Percentiles rank a stretch among this genome's conserved stretches.
Conservation (phyloP, 345 rosid species). For the Cardamine resedifolia region DNA sequence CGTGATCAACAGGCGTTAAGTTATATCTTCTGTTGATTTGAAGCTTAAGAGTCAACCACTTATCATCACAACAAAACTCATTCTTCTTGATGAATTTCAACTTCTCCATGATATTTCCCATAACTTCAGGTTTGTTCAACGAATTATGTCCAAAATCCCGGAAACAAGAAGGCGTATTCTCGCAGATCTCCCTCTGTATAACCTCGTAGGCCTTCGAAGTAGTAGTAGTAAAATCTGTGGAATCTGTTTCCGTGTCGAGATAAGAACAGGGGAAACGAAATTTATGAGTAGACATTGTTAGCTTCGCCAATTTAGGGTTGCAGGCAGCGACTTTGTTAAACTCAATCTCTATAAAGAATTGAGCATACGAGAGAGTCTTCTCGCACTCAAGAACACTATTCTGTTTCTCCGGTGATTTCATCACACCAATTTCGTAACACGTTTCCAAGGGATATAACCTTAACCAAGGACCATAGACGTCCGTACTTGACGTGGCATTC, state of each 20-base stretch:
- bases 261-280: slow-evolving; percentile 29
- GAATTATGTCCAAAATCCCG: not conserved
- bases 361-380: slow-evolving; percentile 20
- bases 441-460: not conserved
- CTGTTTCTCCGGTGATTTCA: not conserved
- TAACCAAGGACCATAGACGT: slow-evolving; percentile 30
- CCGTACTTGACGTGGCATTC: slow-evolving; percentile 18
- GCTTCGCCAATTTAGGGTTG: not conserved
- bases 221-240: not conserved
- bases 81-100: not conserved
- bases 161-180: not conserved
- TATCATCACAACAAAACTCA: slow-evolving; percentile 2
- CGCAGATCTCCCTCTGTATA: not conserved
- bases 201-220: slow-evolving; percentile 6
- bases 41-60: slow-evolving; percentile 19
- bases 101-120: not conserved
- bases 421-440: not conserved
- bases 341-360: slow-evolving; percentile 21
- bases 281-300: not conserved
- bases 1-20: not conserved
- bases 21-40: not conserved
- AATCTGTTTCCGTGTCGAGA: slow-evolving; percentile 8
- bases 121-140: not conserved
- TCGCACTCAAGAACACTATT: not conserved
- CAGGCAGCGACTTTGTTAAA: not conserved